Evolutionary conservation across 2,329 filamentous ascomycete species (phyloP), one percentile per base, ranked within the genome.

Genomic region (Claviceps sp.): DNA sequence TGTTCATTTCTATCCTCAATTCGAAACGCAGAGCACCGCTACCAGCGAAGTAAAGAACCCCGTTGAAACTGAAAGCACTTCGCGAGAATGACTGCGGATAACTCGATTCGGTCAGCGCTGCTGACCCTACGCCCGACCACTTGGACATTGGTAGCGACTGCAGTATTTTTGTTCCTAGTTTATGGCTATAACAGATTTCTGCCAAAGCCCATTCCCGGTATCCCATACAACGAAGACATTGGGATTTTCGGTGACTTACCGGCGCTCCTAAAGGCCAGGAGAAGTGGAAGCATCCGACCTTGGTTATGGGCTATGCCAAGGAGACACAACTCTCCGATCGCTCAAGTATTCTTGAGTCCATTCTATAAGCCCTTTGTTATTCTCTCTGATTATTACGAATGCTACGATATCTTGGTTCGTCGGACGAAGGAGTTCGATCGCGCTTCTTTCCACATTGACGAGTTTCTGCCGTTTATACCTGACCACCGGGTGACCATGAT

Each of bases 401-500:
- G 19, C 6, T 42, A 45, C 37, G 45, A 49, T 39, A 42, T 54
- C 45, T 5, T 54, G 19, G 22, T 24, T 38, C 49, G 41, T 14
- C 38, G 49, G 11, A 40, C 38, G 5, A 46, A 48, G 13, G 49
- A 49, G 13, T 54, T 51, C 8, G 30, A 41, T 16, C 38, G 39
- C 4, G 42, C 51, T 60, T 4, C 10, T 13, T 1, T 17, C 5
- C 34, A 37, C 14, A n/a, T 42, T 16, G 30, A 46, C 3, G 19
- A 13, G 5, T 52, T 52, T 30, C 7, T 7, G 26, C 26, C 19
- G 4, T 38, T 52, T 6, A 5, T 42, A 2, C 57, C 57, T 1
- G 54, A 64, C 19, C 60, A 65, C 43, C 63, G 64, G 44, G 59
- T 65, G 41, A 30, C 49, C n/a, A 61, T 64, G 59, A 40, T 45